Evolutionary conservation across 75 land plant species (phyloP), one percentile per base, ranked within the genome.

Genomic region (Gnetum montanum): DNA sequence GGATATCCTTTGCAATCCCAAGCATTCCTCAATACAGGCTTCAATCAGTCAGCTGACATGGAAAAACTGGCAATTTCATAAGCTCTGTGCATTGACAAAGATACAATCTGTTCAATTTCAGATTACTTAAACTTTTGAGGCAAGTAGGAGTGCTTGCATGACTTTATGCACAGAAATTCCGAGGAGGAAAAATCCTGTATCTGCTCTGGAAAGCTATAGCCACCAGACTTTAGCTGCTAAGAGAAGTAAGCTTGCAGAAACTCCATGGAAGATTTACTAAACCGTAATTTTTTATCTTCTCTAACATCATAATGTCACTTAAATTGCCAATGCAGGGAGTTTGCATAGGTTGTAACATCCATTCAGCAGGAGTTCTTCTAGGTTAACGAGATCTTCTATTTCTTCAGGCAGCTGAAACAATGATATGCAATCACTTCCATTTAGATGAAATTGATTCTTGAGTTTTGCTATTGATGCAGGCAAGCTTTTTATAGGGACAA

Each of bases 271-370:
- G 37, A 6, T 7, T 12, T 6, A 15, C 8, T 53, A 53, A 30
- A 12, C 55, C 34, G 34, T 53, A 53, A 2, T 53, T 53, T 53
- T 53, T 25, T 18, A 31, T 36, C 55, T 31, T 53, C 34, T 53
- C 37, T 53, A 53, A 36, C 31, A 23, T 33, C 34, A 23, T 33
- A 31, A 53, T 22, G 10, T 19, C 18, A 16, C 36, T 31, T 31
- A 53, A 25, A 15, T 53, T 53, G 23, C 37, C 55, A 53, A 53
- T 53, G 55, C 37, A 27, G 55, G 37, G 34, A 53, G 55, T 34
- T 33, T 25, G 19, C 55, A 53, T 19, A 53, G 6, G 22, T 53
- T 53, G 55, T 53, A 33, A 36, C 55, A 53, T 53, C 34, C 23
- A 10, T 53, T 53, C 31, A 53, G 36, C 25, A 53, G 23, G 36